phyloP scores from a whole-genome alignment of 2,329 filamentous ascomycete species.

The Fulvia fulva region DNA sequence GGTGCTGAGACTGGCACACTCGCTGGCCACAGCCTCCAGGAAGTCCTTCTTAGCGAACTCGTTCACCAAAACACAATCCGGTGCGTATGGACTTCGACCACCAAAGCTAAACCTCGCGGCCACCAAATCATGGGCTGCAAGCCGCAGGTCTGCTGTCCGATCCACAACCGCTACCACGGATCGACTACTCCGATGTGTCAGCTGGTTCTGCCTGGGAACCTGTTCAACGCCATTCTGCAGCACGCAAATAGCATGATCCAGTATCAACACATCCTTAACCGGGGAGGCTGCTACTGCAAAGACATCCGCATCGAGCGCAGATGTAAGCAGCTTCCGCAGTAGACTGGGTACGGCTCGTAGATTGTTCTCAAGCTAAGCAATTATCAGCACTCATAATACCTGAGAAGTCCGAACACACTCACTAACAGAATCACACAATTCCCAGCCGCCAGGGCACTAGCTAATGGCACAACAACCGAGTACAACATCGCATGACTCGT shows the following conservation, averaged over 20 bases:
- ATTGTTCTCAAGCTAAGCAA: conserved; percentile 39
- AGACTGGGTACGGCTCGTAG: conserved; percentile 35
- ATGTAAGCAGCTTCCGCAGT: conserved; percentile 37
- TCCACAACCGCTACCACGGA: conserved; percentile 57
- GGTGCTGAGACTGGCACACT: conserved; percentile 32
- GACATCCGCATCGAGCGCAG: conserved; percentile 46
- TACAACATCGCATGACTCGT: conserved; percentile 48
- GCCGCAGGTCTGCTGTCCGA: conserved; percentile 52
- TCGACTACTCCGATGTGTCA: conserved; percentile 34
- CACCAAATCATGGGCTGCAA: conserved; percentile 52
- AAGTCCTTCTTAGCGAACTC: conserved; percentile 58
- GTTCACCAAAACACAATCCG: conserved; percentile 62
- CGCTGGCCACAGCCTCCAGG: conserved; percentile 45
- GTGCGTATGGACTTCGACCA: conserved; percentile 57
- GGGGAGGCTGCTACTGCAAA: conserved; percentile 42
- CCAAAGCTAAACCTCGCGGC: conserved; percentile 53
- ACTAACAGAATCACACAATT: conserved; percentile 52
- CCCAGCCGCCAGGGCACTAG: conserved; percentile 48
- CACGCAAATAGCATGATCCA: conserved; percentile 31
- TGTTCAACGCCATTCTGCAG: conserved; percentile 30
- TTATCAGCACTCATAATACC: too few relatives aligned
- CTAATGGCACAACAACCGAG: conserved; percentile 42
- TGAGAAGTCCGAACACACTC: too few relatives aligned
- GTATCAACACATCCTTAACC: conserved; percentile 27
- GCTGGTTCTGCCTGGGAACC: conserved; percentile 26